Evolutionary conservation across 345 rosid species (phyloP).

Genomic region (Excoecaria cochinchinensis): DNA sequence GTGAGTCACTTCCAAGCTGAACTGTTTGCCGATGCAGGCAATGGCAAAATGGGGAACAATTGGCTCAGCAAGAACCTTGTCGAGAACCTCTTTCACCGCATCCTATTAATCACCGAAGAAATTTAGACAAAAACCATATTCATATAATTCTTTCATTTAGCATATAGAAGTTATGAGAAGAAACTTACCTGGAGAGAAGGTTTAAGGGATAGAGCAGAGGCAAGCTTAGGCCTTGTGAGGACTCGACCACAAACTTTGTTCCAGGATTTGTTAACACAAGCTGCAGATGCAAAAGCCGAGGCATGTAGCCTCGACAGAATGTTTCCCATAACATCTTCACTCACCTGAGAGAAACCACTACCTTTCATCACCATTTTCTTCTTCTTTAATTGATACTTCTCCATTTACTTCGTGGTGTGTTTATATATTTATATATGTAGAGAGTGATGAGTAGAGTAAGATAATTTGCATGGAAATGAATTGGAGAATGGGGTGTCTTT

Average conservation of each 20-base stretch:
- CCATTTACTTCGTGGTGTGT: background rate
- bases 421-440: background rate
- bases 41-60: conserved; percentile 61
- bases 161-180: background rate
- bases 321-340: conserved; percentile 41
- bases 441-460: background rate
- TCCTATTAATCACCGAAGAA: conserved; percentile 31
- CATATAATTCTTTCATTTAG: background rate
- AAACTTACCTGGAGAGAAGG: conserved; percentile 35
- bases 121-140: background rate
- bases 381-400: background rate
- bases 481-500: background rate
- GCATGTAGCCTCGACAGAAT: conserved; percentile 50
- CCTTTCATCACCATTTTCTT: background rate
- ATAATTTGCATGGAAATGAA: background rate
- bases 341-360: conserved; percentile 12
- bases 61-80: conserved; percentile 58
- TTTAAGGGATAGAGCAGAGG: conserved; percentile 54
- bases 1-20: conserved; percentile 33
- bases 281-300: conserved; percentile 47
- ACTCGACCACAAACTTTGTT: conserved; percentile 34
- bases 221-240: conserved; percentile 53
- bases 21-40: conserved; percentile 35
- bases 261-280: conserved; percentile 53
- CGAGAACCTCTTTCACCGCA: conserved; percentile 59